A percentile compares a stretch with the other conserved stretches of the same genome.
Conservation (phyloP, 1,284 basidiomycete species). For the Ustilago hordei region DNA sequence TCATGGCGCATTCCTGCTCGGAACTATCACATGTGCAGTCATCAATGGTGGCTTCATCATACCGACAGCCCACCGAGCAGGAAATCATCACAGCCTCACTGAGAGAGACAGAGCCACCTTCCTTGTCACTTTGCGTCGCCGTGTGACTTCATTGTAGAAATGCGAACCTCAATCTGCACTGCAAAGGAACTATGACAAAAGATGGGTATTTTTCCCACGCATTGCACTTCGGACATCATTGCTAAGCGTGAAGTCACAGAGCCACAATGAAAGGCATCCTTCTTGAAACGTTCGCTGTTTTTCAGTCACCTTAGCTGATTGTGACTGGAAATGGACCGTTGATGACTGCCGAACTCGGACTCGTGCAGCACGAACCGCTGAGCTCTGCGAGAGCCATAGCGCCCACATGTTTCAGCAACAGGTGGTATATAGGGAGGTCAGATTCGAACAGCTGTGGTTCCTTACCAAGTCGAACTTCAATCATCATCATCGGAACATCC, state of each 20-base stretch:
- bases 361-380: neutral
- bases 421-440: neutral
- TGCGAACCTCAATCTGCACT: neutral
- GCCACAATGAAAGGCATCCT: neutral
- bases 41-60: neutral
- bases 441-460: too few relatives aligned
- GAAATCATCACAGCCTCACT: neutral
- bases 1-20: neutral
- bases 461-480: neutral
- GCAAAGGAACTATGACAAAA: too few relatives aligned
- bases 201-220: neutral
- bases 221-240: neutral
- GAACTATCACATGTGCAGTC: neutral
- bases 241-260: slow-evolving; percentile 1
- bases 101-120: too few relatives aligned
- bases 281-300: neutral
- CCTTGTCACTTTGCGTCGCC: neutral
- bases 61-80: neutral
- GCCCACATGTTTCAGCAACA: neutral
- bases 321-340: neutral
- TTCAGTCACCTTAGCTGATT: neutral
- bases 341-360: neutral
- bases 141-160: neutral
- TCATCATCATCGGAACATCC: slow-evolving; percentile 9
- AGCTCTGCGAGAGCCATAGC: neutral